phyloP scores from a whole-genome alignment of 1,284 basidiomycete species.

The Amylostereum areolatum region DNA sequence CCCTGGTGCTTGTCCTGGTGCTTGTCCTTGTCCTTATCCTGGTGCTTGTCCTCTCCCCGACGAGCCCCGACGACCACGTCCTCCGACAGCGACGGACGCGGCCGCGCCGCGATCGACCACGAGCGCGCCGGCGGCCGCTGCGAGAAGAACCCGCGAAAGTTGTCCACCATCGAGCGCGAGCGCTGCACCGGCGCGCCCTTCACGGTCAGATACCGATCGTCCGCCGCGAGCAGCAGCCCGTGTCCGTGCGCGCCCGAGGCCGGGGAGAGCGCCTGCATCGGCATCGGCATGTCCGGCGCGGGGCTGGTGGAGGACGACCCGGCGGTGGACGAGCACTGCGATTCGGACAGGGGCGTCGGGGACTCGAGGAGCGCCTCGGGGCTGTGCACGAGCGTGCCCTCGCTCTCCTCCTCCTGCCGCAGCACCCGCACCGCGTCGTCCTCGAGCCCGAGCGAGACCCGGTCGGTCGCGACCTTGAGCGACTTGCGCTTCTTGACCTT shows the following conservation, averaged over 20 bases:
- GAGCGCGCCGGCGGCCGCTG: conserved; percentile 27
- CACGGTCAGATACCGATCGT: conserved; percentile 8
- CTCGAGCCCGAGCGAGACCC: neutral
- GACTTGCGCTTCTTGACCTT: neutral
- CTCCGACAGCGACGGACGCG: neutral
- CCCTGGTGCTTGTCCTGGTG: too few relatives aligned
- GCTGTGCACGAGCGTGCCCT: conserved; percentile 7
- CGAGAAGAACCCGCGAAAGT: conserved; percentile 37
- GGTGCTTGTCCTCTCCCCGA: too few relatives aligned
- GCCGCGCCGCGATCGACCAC: conserved; percentile 19
- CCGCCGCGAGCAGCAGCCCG: neutral
- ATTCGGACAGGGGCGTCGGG: conserved; percentile 34
- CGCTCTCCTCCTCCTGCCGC: neutral
- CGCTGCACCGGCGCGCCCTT: conserved; percentile 32
- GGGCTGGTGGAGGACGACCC: conserved; percentile 34
- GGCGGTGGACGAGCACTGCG: conserved; percentile 40
- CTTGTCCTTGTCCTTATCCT: too few relatives aligned
- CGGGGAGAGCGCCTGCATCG: neutral
- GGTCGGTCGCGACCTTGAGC: neutral
- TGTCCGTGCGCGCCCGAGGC: too few relatives aligned
- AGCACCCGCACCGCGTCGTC: neutral
- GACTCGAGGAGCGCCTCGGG: conserved; percentile 26
- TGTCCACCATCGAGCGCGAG: conserved; percentile 43
- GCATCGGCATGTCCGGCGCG: conserved; percentile 10
- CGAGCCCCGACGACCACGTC: too few relatives aligned